Evolutionary conservation across 257 asterid genomes (phyloP).

Genomic region (Solanum chilense): DNA sequence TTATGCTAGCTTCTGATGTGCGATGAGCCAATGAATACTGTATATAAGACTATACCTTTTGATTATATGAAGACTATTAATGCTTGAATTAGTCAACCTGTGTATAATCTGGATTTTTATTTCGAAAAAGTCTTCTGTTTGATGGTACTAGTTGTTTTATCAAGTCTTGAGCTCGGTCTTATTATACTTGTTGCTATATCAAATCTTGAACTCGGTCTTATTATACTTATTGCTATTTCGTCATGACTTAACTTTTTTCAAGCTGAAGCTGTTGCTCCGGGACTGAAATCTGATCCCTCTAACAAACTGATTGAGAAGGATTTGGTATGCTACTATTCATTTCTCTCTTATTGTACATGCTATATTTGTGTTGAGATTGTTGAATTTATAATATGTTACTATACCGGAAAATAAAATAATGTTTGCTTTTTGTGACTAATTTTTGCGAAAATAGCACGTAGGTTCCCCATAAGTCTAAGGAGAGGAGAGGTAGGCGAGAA

Average conservation of each 20-base stretch:
- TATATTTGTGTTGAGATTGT: not conserved
- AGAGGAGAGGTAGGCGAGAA: not conserved
- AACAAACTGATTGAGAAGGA: slow-evolving; percentile 31
- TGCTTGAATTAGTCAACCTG: not conserved
- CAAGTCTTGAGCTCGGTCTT: not conserved
- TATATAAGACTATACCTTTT: not conserved
- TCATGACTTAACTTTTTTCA: slow-evolving; percentile 5
- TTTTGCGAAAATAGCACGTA: not conserved
- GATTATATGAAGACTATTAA: not conserved
- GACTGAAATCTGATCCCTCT: slow-evolving; percentile 32
- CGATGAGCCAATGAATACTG: not conserved
- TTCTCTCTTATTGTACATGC: not conserved
- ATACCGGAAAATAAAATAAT: not conserved
- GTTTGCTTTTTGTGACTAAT: not conserved
- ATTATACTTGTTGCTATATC: not conserved
- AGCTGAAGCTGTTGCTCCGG: slow-evolving; percentile 45
- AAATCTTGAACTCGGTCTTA: not conserved
- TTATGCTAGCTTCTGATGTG: not conserved
- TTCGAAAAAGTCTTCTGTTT: not conserved
- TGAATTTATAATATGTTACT: not conserved
- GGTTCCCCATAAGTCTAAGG: not conserved
- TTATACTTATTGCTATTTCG: not conserved
- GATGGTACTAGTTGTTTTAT: not conserved
- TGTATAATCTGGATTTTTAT: not conserved
- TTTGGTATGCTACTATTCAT: slow-evolving; percentile 22